Evolutionary conservation across 495 filamentous ascomycete genomes (phyloP), one percentile per base, ranked within the genome.

Genomic region (Parathielavia hyrcaniae): DNA sequence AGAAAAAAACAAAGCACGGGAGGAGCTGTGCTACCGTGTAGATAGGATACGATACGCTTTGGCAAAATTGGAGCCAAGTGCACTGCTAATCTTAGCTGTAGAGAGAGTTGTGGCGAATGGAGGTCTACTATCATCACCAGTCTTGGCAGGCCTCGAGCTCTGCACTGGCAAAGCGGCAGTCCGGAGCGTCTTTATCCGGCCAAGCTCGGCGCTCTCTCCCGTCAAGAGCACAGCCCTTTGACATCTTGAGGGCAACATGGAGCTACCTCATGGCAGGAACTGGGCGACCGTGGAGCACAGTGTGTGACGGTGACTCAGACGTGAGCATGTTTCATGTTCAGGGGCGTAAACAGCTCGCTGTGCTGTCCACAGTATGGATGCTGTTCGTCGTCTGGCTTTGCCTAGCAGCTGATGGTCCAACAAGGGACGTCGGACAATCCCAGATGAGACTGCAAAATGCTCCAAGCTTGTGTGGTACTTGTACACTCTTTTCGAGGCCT

Each of bases 261-360:
- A 22, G 45, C 26, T 1, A 49, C 36, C 20, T 22, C 26, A 38
- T 32, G 40, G 39, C 47, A 22, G 36, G 39, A 39, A 50, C 22
- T 11, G 5, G 44, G 54, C 7, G 35, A 39, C 13, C 26, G 20
- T 22, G 36, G 16, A 23, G 39, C n/a, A n/a, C n/a, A n/a, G n/a
- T 19, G 58, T 56, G 53, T 45, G 26, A 53, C 32, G 8, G 47
- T 48, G 55, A 44, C 43, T 58, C 49, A 54, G 59, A 50, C n/a
- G 19, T 61, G 59, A 61, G 59, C 59, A 61, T 6, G 59, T 61
- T 61, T 61, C 59, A 61, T 23, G 41, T 61, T 49, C 44, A 39
- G 38, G 41, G 26, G 13, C 30, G 8, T 6, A 35, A n/a, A n/a
- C n/a, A 39, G 6, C 26, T 30, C 26, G 5, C n/a, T 20, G n/a